These are phyloP conservation scores for Scutellaria baicalensis DNA, from an alignment of 257 asterid genomes.

Conservation along the genomic window DNA sequence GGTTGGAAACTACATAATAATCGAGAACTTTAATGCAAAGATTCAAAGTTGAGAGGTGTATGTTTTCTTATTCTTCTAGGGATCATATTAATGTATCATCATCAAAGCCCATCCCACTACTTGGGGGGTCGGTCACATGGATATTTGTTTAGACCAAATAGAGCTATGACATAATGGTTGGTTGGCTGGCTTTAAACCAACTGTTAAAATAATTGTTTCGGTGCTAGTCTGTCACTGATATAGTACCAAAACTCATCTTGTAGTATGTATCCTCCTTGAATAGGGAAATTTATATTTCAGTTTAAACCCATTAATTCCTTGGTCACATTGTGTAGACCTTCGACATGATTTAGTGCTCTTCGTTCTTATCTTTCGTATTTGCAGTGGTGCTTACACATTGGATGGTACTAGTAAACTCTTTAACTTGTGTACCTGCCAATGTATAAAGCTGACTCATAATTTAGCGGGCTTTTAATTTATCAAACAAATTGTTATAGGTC, in stretches of 20 bases:
- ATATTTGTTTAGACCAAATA: no score
- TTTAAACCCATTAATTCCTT: background rate
- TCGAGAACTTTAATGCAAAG: background rate
- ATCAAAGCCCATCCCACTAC: no score
- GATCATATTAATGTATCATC: background rate
- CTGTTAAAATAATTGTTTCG: no score
- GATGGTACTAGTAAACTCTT: background rate
- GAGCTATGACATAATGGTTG: no score
- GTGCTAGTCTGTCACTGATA: no score
- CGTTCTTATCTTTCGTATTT: background rate
- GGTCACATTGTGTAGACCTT: background rate
- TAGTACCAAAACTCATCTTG: background rate
- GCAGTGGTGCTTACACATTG: constrained; percentile 1
- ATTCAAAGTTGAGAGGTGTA: constrained; percentile 2
- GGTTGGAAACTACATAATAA: background rate
- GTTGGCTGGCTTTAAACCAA: no score
- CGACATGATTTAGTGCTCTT: background rate
- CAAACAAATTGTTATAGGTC: constrained; percentile 37
- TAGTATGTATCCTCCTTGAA: background rate
- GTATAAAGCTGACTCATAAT: background rate
- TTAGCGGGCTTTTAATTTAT: background rate
- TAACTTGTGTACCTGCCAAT: background rate
- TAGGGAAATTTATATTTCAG: background rate
- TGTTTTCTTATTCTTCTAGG: background rate
- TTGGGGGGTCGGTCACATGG: no score